Evolutionary conservation across 129 eudicot genomes (phyloP), one percentile per base, ranked within the genome.

Genomic region (Oenanthe sinensis): DNA sequence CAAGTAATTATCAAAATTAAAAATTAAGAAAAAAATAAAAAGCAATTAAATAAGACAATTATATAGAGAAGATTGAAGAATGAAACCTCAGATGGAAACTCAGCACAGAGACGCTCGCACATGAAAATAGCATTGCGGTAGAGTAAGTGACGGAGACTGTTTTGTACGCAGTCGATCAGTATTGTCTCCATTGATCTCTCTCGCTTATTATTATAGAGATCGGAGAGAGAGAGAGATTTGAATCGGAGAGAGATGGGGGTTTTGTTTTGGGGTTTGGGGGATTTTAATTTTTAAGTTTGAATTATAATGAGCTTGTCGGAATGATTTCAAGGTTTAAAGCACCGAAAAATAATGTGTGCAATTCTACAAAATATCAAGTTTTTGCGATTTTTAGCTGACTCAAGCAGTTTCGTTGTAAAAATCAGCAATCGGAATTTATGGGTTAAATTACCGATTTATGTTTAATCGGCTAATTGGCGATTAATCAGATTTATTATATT

Each of bases 21-120:
- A 16, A 50, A 22, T 8, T 4, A 55, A 22, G 0, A 55, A 58
- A 58, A 48, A 58, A n/a, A 60, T n/a, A 8, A 1, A 55, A 55
- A 8, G 22, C 5, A 22, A 58, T 2, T 1, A 58, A 22, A 55
- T 22, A 22, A 58, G 10, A 3, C 1, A 60, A n/a, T 8, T 6
- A n/a, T 39, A 60, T 24, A 60, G 68, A 22, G 16, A 60, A 9
- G 12, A 20, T 5, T 9, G 5, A 11, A 65, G 42, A 19, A 55
- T 12, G 24, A 44, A 71, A 95, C 99, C 99, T 95, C 99, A 0
- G 95, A 86, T n/a, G 97, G 96, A 75, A 91, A 95, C 85, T 95
- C 90, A 6, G 99, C 90, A 70, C 96, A 92, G 76, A 95, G 97
- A 17, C 97, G 97, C 49, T 95, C 96, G 82, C 97, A 88, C 89